Base-by-base conservation (phyloP, 139 green algal genomes). In the Haematococcus lacustris region DNA sequence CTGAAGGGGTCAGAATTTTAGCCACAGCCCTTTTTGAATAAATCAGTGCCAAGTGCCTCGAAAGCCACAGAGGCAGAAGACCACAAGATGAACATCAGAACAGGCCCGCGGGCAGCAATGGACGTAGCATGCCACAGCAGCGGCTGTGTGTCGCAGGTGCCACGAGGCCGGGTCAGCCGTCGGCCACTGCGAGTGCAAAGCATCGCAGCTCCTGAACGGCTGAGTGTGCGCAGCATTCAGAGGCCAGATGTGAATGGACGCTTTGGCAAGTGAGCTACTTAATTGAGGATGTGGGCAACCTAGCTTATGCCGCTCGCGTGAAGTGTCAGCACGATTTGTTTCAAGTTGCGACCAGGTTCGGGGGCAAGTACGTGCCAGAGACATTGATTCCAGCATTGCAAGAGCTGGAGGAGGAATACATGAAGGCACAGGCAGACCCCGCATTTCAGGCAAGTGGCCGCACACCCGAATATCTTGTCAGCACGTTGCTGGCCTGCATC, bases 291-390 rank as follows among this genome's bases (percentile, higher is more conserved):
- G 53, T 63, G 53, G 17, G 47, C 47, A 21, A 13, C 17, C 47
- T 21, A n/a, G 47, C 13, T n/a, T n/a, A 13, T 57, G 47, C 47
- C 17, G 17, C 13, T 21, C 21, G 47, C 13, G 17, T n/a, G 13
- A 57, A 57, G 17, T n/a, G 13, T 13, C 47, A 57, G 13, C 17
- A n/a, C 17, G 17, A 57, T 57, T 13, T 57, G 47, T 57, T n/a
- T 57, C 47, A 21, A 28, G 47, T 21, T 57, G 47, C 21, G 47
- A 28, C 47, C 69, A 78, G 78, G 68, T 99, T 92, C 70, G 95
- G 95, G 25, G 95, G 95, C 50, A 94, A 96, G 67, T 99, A 97
- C 76, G 95, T 99, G 37, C 95, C 95, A 0, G 95, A 99, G 83
- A 99, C 95, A 32, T 88, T 99, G 33, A 98, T 99, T 40, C 81